Conservation (phyloP, 2,329 filamentous ascomycete species). For the Acarospora socialis region DNA sequence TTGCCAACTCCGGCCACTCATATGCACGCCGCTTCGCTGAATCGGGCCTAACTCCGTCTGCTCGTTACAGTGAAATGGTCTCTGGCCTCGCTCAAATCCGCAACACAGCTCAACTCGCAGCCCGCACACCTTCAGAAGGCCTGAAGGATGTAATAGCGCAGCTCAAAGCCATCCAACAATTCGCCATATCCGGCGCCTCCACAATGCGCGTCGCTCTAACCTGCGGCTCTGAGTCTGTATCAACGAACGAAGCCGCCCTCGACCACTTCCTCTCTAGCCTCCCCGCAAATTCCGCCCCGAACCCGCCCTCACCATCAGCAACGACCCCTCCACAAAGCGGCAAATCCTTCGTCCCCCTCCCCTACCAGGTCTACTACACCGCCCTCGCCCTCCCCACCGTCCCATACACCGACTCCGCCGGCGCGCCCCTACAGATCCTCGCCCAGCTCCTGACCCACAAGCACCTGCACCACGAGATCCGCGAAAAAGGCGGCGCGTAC, state of each 20-base stretch:
- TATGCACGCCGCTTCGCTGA: conserved; percentile 77
- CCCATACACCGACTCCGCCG: conserved; percentile 61
- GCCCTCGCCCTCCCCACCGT: conserved; percentile 68
- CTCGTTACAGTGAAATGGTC: conserved; percentile 68
- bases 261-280: conserved; percentile 53
- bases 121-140: conserved; percentile 52
- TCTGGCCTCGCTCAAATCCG: conserved; percentile 82
- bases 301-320: conserved; percentile 23
- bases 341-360: conserved; percentile 83
- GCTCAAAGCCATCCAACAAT: conserved; percentile 68
- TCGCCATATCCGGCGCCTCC: conserved; percentile 55
- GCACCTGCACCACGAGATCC: conserved; percentile 90
- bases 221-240: conserved; percentile 61
- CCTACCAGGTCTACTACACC: conserved; percentile 95
- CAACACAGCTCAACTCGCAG: conserved; percentile 64
- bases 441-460: conserved; percentile 91
- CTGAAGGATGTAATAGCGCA: conserved; percentile 65
- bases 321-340: conserved; percentile 27
- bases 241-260: conserved; percentile 56
- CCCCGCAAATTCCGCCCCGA: conserved; percentile 31
- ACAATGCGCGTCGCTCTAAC: conserved; percentile 70
- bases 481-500: conserved; percentile 94
- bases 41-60: conserved; percentile 58
- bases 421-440: conserved; percentile 73
- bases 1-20: conserved; percentile 78